Base-by-base conservation (phyloP, 2,329 filamentous ascomycete genomes). In the Alternaria arborescens region DNA sequence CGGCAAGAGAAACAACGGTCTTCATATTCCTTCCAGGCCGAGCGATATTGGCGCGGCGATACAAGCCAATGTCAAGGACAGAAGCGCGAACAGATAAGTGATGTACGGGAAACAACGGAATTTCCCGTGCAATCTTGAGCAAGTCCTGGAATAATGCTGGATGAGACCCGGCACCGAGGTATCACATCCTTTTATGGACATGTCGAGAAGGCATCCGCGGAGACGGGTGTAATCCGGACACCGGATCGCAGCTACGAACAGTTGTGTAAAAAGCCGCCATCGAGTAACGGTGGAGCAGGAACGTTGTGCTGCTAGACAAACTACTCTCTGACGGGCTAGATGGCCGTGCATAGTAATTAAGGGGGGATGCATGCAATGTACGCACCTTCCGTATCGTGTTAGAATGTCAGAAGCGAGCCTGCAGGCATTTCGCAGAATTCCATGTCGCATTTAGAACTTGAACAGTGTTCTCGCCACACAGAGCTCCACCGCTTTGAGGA, bases 171-270 rank as follows among this genome's bases (percentile, higher is more conserved):
- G 30, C 16, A 14, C 8, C 30, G 14, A 40, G 47, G 32, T 11
- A 52, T 43, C 16, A 38, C n/a, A 46, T 46, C 28, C 40, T 36
- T 58, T 58, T 52, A 52, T 52, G 38, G 18, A 40, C 18, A 40
- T 40, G 38, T n/a, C 18, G 20, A 40, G 4, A 18, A 5, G 38
- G 20, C 38, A 40, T 40, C 18, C 18, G 18, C 38, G 38, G 38
- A 40, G n/a, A 18, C 8, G 3, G 18, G n/a, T 8, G n/a, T 20
- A 4, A 11, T n/a, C 18, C 38, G n/a, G 36, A 38, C 5, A n/a
- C 6, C n/a, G 18, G 38, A 20, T 40, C n/a, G 10, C 8, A 40
- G n/a, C n/a, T 40, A 40, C 20, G n/a, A 10, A 20, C 16, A 8
- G 18, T 40, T 11, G 3, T 20, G 8, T 20, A 20, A 40, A 40